Percentiles rank a stretch among this genome's conserved stretches.
These are phyloP conservation scores for Clitoria ternatea DNA, from an alignment of 306 rosid genomes.

Conservation along the genomic window DNA sequence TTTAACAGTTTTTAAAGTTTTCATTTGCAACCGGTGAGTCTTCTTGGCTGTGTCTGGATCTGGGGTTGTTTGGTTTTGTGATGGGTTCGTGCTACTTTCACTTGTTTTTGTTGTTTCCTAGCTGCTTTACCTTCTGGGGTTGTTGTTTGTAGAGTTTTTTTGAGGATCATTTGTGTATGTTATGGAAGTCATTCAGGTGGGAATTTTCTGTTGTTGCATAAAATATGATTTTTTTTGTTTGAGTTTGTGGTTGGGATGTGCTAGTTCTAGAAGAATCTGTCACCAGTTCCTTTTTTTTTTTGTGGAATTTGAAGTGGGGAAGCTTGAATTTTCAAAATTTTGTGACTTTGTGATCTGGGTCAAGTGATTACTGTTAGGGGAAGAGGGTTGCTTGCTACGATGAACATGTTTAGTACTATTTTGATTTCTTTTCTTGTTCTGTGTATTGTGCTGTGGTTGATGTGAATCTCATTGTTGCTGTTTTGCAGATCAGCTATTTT, in stretches of 20 bases:
- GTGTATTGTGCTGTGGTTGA: neutral
- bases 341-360: constrained; percentile 23
- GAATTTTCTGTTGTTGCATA: neutral
- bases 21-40: neutral
- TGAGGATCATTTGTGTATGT: constrained; percentile 6
- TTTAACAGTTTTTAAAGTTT: neutral
- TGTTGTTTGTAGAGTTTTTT: neutral
- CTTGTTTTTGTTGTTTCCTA: constrained; percentile 5
- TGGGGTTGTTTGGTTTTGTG: constrained; percentile 25
- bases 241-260: neutral
- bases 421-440: neutral
- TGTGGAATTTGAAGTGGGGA: constrained; percentile 9
- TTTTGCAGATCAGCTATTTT: constrained; percentile 50
- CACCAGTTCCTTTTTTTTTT: neutral
- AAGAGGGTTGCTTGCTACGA: neutral
- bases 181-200: neutral
- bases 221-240: neutral
- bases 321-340: neutral
- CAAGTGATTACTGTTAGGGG: neutral
- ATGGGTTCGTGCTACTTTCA: constrained; percentile 26
- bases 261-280: constrained; percentile 6
- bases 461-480: constrained; percentile 23
- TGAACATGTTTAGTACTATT: neutral
- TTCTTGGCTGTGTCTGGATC: constrained; percentile 34
- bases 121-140: constrained; percentile 32